Conservation (phyloP, 257 asterid species). For the Striga asiatica region DNA sequence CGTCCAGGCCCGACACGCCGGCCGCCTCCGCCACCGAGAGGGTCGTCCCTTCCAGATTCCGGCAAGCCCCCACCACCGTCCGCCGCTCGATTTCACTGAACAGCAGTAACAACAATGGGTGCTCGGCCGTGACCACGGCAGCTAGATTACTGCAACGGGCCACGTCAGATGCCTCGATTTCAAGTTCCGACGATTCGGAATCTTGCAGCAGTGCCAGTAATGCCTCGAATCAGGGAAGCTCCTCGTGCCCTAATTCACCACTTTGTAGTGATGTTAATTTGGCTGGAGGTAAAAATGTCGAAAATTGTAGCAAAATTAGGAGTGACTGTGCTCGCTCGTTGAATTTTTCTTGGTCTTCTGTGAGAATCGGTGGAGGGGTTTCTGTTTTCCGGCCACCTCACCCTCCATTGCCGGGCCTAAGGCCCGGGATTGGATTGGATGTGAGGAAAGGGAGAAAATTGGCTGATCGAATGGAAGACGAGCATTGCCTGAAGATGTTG, state of each 20-base stretch:
- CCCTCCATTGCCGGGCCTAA: slow-evolving; percentile 33
- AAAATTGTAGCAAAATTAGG: slow-evolving; percentile 24
- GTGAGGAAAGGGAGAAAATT: slow-evolving; percentile 39
- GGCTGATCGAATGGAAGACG: slow-evolving; percentile 43
- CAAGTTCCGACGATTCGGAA: slow-evolving; percentile 22
- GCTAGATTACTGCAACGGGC: slow-evolving; percentile 60
- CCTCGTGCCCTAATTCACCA: slow-evolving; percentile 57
- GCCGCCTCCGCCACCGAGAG: slow-evolving; percentile 30
- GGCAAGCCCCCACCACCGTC: slow-evolving; percentile 26
- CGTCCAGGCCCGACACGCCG: slow-evolving; percentile 57
- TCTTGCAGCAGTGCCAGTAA: slow-evolving; percentile 19
- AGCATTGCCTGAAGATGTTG: slow-evolving; percentile 57
- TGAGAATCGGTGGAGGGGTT: slow-evolving; percentile 33
- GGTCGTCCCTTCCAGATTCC: slow-evolving; percentile 53
- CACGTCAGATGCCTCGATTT: slow-evolving; percentile 33
- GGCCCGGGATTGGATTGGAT: slow-evolving; percentile 39
- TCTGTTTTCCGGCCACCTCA: slow-evolving; percentile 45
- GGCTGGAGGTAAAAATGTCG: too few species aligned
- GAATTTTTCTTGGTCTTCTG: slow-evolving; percentile 34
- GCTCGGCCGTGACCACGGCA: slow-evolving; percentile 48
- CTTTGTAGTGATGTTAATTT: too few species aligned
- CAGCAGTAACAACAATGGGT: slow-evolving; percentile 17
- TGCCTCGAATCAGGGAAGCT: slow-evolving; percentile 25
- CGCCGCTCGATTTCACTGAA: slow-evolving; percentile 29
- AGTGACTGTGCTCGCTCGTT: slow-evolving; percentile 46